Conservation (phyloP, 345 rosid species). For the Eucalyptus erythrocorys region DNA sequence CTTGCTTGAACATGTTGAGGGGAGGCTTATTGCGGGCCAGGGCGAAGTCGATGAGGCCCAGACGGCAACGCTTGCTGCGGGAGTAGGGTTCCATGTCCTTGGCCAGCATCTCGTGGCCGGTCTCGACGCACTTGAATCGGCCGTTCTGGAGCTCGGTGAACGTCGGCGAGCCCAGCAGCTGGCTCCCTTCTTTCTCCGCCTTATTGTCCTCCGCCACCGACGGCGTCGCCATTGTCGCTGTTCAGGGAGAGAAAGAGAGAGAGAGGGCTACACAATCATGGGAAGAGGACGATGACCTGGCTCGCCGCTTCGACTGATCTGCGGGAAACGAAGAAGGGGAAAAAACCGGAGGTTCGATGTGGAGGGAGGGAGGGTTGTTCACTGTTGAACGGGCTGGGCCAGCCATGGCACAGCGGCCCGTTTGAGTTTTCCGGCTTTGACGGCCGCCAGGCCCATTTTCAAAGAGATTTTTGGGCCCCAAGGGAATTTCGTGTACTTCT, state of each 20-base stretch:
- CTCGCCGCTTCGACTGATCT: neutral
- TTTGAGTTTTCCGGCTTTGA: neutral
- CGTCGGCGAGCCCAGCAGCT: constrained; percentile 53
- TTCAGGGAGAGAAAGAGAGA: neutral
- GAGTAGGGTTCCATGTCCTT: constrained; percentile 64
- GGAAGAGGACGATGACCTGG: neutral
- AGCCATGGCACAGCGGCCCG: neutral
- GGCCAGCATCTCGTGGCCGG: constrained; percentile 63
- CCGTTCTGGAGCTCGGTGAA: constrained; percentile 55
- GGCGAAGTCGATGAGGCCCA: constrained; percentile 79
- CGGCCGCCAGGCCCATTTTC: neutral
- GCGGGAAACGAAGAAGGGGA: neutral
- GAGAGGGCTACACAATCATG: neutral
- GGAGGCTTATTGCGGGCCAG: constrained; percentile 52
- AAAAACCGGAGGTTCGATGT: neutral
- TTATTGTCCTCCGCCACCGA: constrained; percentile 5
- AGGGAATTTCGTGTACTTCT: neutral
- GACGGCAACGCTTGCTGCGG: constrained; percentile 66
- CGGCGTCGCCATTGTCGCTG: neutral
- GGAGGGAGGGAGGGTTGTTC: neutral
- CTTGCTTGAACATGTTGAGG: constrained; percentile 76
- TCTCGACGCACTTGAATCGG: constrained; percentile 73
- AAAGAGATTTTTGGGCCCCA: neutral
- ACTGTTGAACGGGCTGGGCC: neutral
- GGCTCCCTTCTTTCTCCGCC: constrained; percentile 30